Percentiles rank a stretch among this genome's conserved stretches.
Evolutionary conservation across 352 stramenopile genomes (phyloP).

Genomic region (Globisporangium lucens): DNA sequence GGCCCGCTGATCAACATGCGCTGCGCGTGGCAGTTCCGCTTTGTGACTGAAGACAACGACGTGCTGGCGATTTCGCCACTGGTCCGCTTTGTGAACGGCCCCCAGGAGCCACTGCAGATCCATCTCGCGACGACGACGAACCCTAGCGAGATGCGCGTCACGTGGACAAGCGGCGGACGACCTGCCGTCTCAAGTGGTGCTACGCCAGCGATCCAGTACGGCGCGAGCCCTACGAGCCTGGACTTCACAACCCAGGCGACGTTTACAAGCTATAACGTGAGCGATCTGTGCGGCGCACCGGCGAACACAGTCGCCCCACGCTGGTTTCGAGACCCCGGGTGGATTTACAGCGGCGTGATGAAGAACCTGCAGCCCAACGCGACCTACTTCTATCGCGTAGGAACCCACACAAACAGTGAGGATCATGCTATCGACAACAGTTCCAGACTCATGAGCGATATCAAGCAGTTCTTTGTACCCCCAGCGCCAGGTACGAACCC

Average conservation of each 20-base stretch:
- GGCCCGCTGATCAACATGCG: constrained; percentile 31
- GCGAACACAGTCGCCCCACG: constrained; percentile 13
- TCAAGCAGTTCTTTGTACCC: constrained; percentile 20
- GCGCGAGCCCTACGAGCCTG: constrained; percentile 22
- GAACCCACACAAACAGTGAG: neutral
- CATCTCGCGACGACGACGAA: constrained; percentile 13
- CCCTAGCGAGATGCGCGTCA: constrained; percentile 42
- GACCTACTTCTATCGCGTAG: constrained; percentile 22
- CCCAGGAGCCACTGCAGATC: constrained; percentile 33
- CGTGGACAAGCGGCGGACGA: constrained; percentile 40
- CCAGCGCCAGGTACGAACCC: constrained; percentile 7
- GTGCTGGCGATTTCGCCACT: constrained; percentile 33
- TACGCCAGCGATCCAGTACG: constrained; percentile 36
- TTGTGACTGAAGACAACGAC: constrained; percentile 24
- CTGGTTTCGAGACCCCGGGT: constrained; percentile 15
- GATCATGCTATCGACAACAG: neutral
- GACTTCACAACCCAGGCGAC: constrained; percentile 7
- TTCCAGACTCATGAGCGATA: constrained; percentile 1
- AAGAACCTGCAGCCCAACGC: constrained; percentile 5
- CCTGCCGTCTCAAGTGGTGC: too few species aligned
- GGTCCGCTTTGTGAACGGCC: constrained; percentile 33
- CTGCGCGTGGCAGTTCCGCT: constrained; percentile 29
- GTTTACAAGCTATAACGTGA: constrained; percentile 15
- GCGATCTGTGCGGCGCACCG: constrained; percentile 16
- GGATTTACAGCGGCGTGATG: constrained; percentile 20